A percentile compares a stretch with the other conserved stretches of the same genome.
phyloP scores from a whole-genome alignment of 768 basidiomycete genomes.

The Macrolepiota fuliginosa region DNA sequence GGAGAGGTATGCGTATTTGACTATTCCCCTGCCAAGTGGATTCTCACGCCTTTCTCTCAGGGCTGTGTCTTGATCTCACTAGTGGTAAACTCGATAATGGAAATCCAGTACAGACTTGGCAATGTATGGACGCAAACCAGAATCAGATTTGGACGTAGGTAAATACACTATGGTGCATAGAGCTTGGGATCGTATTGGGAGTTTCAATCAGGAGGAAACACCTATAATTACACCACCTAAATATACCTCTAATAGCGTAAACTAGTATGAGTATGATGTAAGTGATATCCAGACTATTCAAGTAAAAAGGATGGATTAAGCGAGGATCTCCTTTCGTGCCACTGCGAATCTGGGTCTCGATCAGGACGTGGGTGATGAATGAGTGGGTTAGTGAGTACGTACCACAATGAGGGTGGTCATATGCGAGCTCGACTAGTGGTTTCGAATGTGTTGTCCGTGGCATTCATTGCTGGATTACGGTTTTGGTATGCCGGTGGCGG shows the following conservation, averaged over 20 bases:
- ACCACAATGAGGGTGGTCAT: neutral
- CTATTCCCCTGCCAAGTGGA: neutral
- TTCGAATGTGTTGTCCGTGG: neutral
- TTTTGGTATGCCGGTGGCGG: constrained; percentile 3
- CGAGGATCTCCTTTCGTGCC: no score
- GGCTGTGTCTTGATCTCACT: constrained; percentile 22
- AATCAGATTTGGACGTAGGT: constrained; percentile 13
- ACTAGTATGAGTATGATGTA: neutral
- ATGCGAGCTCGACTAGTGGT: neutral
- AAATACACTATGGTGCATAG: no score
- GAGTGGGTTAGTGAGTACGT: neutral
- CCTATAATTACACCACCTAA: no score
- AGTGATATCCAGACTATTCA: neutral
- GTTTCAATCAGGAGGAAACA: no score
- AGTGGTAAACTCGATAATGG: constrained; percentile 19
- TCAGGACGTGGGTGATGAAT: neutral
- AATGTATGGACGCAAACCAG: constrained; percentile 19
- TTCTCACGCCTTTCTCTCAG: neutral
- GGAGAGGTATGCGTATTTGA: constrained; percentile 11
- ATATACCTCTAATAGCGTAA: no score
- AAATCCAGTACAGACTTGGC: constrained; percentile 20
- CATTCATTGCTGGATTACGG: neutral
- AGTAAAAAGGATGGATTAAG: neutral
- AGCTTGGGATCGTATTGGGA: no score
- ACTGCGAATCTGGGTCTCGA: no score